Evolutionary conservation across 306 rosid genomes (phyloP).

Genomic region (Amphicarpaea edgeworthii): DNA sequence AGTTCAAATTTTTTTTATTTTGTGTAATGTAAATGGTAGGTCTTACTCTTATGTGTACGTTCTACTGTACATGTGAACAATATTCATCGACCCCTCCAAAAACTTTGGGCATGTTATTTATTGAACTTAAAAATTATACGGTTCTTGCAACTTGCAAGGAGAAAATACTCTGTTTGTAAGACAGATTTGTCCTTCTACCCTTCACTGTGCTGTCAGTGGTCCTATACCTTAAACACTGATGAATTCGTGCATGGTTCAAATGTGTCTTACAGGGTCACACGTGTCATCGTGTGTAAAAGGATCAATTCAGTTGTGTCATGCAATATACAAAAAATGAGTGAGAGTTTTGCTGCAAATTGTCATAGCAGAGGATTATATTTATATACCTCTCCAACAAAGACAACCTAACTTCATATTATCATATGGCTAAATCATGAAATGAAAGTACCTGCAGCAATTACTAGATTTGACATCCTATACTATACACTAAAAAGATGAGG

Average conservation of each 20-base stretch:
- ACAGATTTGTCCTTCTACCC: not conserved
- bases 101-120: constrained; percentile 33
- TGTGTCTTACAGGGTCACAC: not conserved
- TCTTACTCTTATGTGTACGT: not conserved
- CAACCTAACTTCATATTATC: not conserved
- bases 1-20: not conserved
- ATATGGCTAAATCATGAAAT: constrained; percentile 7
- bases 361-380: not conserved
- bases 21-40: not conserved
- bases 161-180: constrained; percentile 30
- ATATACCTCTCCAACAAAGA: not conserved
- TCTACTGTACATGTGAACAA: too few species aligned
- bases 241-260: not conserved
- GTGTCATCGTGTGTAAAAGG: not conserved
- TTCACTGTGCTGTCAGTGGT: constrained; percentile 16
- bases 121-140: constrained; percentile 4
- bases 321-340: too few species aligned
- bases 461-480: not conserved
- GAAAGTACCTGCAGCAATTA: not conserved
- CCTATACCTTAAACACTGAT: not conserved
- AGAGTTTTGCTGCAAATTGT: not conserved
- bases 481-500: not conserved
- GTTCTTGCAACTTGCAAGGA: constrained; percentile 21
- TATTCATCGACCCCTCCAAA: constrained; percentile 27
- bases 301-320: not conserved